phyloP scores from a whole-genome alignment of 345 rosid species.

The Pugionium cornutum region DNA sequence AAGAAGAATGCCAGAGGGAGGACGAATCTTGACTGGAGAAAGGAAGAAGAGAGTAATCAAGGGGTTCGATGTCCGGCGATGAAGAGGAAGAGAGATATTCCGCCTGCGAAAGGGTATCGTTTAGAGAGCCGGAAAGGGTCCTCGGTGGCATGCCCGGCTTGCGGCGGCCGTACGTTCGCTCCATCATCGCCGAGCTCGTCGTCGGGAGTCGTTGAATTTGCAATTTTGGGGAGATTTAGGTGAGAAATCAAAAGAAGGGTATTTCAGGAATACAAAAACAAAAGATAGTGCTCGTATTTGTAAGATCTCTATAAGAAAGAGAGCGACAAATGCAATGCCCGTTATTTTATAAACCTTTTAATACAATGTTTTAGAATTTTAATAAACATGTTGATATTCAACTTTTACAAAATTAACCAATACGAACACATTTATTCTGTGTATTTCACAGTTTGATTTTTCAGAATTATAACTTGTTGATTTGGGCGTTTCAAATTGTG shows the following conservation, averaged over 20 bases:
- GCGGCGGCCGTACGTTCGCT: slow-evolving; percentile 94
- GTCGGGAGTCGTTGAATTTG: slow-evolving; percentile 23
- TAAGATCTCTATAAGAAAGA: slow-evolving; percentile 9
- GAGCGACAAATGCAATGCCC: neutral
- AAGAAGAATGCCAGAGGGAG: slow-evolving; percentile 51
- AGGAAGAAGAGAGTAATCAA: slow-evolving; percentile 55
- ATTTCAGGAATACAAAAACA: slow-evolving; percentile 20
- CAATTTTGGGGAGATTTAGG: slow-evolving; percentile 30
- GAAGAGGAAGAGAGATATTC: slow-evolving; percentile 51
- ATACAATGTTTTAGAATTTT: too few species aligned
- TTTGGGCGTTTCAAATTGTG: too few species aligned
- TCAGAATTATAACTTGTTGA: too few species aligned
- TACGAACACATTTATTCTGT: too few species aligned
- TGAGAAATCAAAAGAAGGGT: slow-evolving; percentile 29
- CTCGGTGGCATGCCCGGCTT: slow-evolving; percentile 50
- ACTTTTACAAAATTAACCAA: neutral
- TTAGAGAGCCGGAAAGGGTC: slow-evolving; percentile 48
- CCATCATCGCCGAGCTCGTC: slow-evolving; percentile 58
- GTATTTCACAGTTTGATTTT: too few species aligned
- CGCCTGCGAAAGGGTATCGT: slow-evolving; percentile 50
- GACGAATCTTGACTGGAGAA: slow-evolving; percentile 71
- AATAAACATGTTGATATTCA: too few species aligned
- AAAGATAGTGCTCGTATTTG: neutral
- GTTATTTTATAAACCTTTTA: slow-evolving; percentile 1
- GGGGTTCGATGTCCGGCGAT: slow-evolving; percentile 45